Conservation (phyloP, 257 asterid genomes). For the Solanum virginianum region DNA sequence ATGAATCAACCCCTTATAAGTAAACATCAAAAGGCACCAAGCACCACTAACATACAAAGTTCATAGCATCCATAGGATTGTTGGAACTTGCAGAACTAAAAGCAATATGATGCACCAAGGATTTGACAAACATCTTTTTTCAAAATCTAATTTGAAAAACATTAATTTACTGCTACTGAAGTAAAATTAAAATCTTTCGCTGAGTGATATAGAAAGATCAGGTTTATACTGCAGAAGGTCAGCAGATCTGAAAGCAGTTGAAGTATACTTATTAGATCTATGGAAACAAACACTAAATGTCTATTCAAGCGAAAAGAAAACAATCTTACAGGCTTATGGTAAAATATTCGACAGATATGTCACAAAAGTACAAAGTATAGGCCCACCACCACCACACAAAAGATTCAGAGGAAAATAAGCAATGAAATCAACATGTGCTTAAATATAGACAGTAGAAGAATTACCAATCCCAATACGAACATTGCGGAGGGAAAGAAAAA, state of each 20-base stretch:
- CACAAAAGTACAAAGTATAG: background rate
- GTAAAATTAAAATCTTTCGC: background rate
- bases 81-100: background rate
- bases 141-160: background rate
- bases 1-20: background rate
- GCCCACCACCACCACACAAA: background rate
- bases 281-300: background rate
- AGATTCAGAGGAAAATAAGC: background rate
- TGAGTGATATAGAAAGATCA: background rate
- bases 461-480: constrained; percentile 90
- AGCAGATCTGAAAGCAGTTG: background rate
- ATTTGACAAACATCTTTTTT: background rate
- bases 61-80: background rate
- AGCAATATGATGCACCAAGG: background rate
- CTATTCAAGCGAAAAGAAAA: background rate
- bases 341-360: background rate
- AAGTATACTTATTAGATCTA: background rate
- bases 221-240: background rate
- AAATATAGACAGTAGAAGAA: constrained; percentile 1
- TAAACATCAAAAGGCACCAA: background rate
- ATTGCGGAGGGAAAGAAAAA: constrained; percentile 91
- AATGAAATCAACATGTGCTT: background rate
- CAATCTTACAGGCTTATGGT: background rate
- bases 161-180: background rate
- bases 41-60: background rate